Evolutionary conservation across 768 basidiomycete species (phyloP), one percentile per base, ranked within the genome.

Genomic region (Trametes cingulata): DNA sequence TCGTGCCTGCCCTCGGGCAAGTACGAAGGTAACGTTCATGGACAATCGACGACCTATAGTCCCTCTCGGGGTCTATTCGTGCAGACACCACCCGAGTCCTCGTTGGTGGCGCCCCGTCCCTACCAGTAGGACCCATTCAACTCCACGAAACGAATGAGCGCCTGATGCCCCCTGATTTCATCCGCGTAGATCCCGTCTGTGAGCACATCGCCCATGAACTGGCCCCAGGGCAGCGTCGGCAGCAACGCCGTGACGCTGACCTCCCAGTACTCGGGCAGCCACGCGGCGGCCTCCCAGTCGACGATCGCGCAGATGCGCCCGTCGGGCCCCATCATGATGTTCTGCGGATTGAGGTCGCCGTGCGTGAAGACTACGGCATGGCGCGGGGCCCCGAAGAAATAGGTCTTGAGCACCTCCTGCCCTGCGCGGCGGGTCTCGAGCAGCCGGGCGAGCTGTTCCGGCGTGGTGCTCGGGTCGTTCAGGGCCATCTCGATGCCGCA

Each of bases 281-380:
- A n/a, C 41, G 13, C n/a, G 4, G 6, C 29, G 6, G 29, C 29
- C 10, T 40, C 39, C 6, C 39, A 14, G 13, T 6, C 39, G n/a
- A 40, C 14, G 39, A 64, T 63, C 20, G 47, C 65, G 19, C 49
- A 52, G 39, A 66, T 37, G 24, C 48, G 56, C n/a, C 65, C 62
- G 25, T 56, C 52, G 6, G 42, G 20, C 20, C 51, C 49, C 27
- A 66, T 50, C 41, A 61, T 47, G 45, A 66, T 64, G 27, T 66
- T 64, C 22, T 58, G 55, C 9, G 40, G 36, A 37, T 41, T n/a
- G 14, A 66, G 54, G 42, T 64, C 65, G 15, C 60, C 55, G 41
- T 67, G 65, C 13, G 63, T 52, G 56, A 64, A 62, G 22, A 61
- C 63, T 42, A 62, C 48, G 33, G 55, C 55, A 27, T 62, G 61